A percentile compares a stretch with the other conserved stretches of the same genome.
These are phyloP conservation scores for Naegleria gruberi DNA, from an alignment of 208 protist species.

Conservation along the genomic window DNA sequence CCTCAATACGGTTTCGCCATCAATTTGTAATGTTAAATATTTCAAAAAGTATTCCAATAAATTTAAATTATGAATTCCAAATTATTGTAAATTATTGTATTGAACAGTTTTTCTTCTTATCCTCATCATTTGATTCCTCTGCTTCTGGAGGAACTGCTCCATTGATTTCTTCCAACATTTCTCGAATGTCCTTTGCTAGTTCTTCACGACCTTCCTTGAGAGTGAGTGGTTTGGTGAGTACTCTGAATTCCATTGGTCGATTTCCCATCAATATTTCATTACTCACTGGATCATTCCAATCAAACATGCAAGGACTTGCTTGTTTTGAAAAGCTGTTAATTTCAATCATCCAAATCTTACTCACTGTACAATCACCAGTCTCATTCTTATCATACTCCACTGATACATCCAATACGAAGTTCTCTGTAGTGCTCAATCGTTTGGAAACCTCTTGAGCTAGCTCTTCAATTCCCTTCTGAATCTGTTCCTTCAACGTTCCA, in stretches of 20 bases:
- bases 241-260: not conserved
- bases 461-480: not conserved
- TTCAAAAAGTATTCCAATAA: no score
- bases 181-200: not conserved
- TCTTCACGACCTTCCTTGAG: not conserved
- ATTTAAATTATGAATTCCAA: no score
- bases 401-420: not conserved
- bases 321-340: not conserved
- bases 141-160: not conserved
- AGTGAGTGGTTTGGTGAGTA: not conserved
- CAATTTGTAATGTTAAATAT: no score
- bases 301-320: not conserved
- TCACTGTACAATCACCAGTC: not conserved
- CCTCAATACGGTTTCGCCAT: no score
- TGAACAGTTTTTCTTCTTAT: not conserved
- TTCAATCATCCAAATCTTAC: not conserved
- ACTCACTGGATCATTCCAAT: not conserved
- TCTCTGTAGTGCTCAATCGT: not conserved
- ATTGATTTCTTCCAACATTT: not conserved
- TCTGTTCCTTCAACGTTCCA: not conserved
- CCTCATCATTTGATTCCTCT: not conserved
- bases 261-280: not conserved
- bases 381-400: not conserved
- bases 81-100: no score
- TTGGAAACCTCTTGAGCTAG: not conserved